phyloP scores from a whole-genome alignment of 2,329 filamentous ascomycete species.

The Microsporum ferrugineum region DNA sequence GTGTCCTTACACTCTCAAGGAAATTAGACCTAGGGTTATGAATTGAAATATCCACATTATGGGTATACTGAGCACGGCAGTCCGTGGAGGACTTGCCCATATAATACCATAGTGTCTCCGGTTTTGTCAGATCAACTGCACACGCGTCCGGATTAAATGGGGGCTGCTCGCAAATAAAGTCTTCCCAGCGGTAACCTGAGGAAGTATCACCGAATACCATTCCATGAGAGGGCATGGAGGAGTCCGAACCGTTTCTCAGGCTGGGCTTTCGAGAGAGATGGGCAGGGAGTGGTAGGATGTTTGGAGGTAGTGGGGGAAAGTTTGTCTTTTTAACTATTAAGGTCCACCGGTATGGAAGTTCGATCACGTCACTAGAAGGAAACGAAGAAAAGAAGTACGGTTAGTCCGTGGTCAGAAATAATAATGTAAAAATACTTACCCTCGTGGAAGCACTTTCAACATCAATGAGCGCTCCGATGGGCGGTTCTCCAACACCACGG shows the following conservation, averaged over 20 bases:
- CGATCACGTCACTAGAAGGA: conserved; percentile 37
- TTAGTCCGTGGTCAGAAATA: conserved; percentile 23
- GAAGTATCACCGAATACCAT: conserved; percentile 52
- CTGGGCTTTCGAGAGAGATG: conserved; percentile 42
- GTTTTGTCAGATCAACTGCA: conserved; percentile 60
- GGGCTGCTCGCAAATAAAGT: conserved; percentile 58
- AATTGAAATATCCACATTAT: conserved; percentile 48
- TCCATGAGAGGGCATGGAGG: conserved; percentile 53
- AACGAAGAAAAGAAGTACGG: not conserved
- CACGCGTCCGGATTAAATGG: conserved; percentile 49
- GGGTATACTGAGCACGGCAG: conserved; percentile 80
- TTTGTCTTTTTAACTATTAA: conserved; percentile 40
- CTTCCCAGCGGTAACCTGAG: conserved; percentile 56
- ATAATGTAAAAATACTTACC: conserved; percentile 44
- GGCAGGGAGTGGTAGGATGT: conserved; percentile 37
- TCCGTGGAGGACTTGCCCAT: conserved; percentile 78
- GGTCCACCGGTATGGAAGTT: conserved; percentile 49
- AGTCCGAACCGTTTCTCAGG: conserved; percentile 43
- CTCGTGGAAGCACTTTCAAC: conserved; percentile 71
- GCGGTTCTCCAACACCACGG: conserved; percentile 74
- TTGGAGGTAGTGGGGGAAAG: conserved; percentile 36
- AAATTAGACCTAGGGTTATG: conserved; percentile 42
- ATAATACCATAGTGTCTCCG: conserved; percentile 78
- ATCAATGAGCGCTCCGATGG: conserved; percentile 62
- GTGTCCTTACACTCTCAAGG: conserved; percentile 36